Conservation (phyloP, 345 rosid genomes). For the Mangifera indica region DNA sequence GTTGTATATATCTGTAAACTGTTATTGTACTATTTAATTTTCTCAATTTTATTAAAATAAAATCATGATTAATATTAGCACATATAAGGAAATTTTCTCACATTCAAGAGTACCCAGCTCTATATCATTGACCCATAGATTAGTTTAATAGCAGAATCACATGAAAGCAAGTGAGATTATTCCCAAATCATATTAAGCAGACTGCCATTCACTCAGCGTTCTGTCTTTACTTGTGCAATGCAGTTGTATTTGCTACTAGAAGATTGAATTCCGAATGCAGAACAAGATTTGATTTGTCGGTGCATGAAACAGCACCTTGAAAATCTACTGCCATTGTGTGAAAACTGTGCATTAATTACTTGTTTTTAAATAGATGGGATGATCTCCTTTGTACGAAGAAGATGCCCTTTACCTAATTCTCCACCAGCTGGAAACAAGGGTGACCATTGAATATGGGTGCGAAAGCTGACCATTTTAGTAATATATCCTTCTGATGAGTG, state of each 20-base stretch:
- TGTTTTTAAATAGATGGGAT: not conserved
- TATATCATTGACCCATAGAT: not conserved
- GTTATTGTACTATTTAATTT: not conserved
- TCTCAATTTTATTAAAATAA: no score
- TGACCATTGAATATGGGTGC: slow-evolving; percentile 1
- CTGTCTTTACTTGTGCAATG: not conserved
- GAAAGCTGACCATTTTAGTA: not conserved
- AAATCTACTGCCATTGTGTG: not conserved
- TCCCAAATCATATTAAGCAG: not conserved
- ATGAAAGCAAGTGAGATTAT: not conserved
- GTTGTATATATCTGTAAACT: no score
- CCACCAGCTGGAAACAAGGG: slow-evolving; percentile 19
- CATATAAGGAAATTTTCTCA: no score
- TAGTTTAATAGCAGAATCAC: not conserved
- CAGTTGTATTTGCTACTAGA: not conserved
- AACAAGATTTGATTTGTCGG: not conserved
- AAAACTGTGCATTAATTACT: not conserved
- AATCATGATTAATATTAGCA: no score
- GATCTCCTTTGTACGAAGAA: no score
- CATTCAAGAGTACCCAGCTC: not conserved
- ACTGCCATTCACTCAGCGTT: no score
- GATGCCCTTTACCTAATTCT: not conserved
- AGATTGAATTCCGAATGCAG: not conserved
- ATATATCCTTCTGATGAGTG: not conserved
- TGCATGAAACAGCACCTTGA: not conserved